These are phyloP conservation scores for Fallopia convolvulus DNA, from an alignment of 148 eudicot genomes.

Conservation along the genomic window DNA sequence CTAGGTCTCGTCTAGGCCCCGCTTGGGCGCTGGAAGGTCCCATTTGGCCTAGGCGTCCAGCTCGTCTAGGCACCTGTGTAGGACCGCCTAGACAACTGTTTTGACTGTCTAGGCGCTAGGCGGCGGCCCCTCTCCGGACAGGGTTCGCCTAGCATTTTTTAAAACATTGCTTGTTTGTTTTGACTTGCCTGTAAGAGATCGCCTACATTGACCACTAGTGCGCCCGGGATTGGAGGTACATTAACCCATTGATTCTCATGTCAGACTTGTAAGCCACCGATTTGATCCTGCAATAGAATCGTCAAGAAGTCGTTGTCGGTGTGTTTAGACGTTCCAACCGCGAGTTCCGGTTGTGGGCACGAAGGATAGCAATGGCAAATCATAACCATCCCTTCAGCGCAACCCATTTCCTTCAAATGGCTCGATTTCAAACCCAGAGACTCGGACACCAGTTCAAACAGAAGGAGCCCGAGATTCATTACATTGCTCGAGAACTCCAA, in stretches of 20 bases:
- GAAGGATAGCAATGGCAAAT: conserved; percentile 32
- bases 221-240: conserved; percentile 20
- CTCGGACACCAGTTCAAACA: conserved; percentile 25
- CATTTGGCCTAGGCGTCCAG: too few species aligned
- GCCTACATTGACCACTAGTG: conserved; percentile 37
- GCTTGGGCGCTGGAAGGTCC: too few species aligned
- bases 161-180: background rate
- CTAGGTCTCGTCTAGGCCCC: too few species aligned
- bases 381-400: conserved; percentile 12
- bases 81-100: too few species aligned
- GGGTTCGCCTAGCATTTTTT: too few species aligned
- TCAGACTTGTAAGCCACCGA: conserved; percentile 28
- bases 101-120: too few species aligned
- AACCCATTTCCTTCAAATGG: conserved; percentile 21
- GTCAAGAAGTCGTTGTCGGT: conserved; percentile 27
- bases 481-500: conserved; percentile 21
- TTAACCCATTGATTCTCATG: conserved; percentile 21
- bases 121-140: too few species aligned
- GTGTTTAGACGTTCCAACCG: conserved; percentile 22
- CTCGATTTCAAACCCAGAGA: conserved; percentile 23
- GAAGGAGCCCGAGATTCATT: conserved; percentile 13
- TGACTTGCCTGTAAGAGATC: conserved; percentile 48
- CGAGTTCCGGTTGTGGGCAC: conserved; percentile 30
- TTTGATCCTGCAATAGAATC: conserved; percentile 24
- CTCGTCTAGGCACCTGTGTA: too few species aligned